Base-by-base conservation (phyloP, 2,329 filamentous ascomycete genomes). In the Stagonosporopsis rhizophila region DNA sequence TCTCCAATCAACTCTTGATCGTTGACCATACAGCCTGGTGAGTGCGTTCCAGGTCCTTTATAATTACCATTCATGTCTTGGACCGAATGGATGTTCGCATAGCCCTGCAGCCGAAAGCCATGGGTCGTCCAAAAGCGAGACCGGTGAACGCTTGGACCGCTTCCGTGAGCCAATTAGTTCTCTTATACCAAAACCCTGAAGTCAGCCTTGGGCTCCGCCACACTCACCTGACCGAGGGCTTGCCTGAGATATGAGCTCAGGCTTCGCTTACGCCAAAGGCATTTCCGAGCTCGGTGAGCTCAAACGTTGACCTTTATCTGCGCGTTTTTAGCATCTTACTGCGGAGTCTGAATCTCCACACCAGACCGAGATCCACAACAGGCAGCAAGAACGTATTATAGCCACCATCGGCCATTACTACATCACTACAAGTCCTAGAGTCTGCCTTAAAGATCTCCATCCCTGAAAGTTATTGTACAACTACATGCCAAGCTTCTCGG, bases 131-230 rank as follows among this genome's bases (percentile, higher is more conserved):
- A n/a, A 48, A 49, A 61, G 51, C 49, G 49, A 59, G 59, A 56
- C 35, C 46, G 49, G 37, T 57, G 23, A 49, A 52, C 40, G 57
- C 55, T 52, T 47, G 40, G 50, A 2, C 37, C 44, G 11, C 3
- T 32, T 3, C 4, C 3, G 14, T 30, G 53, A 56, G 8, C 47
- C 47, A 35, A 47, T 40, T 30, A 27, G 37, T 37, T 11, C 19
- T 37, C 22, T 28, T 28, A n/a, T 12, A 9, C 37, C 22, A 22
- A 28, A 35, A 7, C 38, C 5, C 35, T 22, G 25, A 25, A 62
- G 39, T 65, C 58, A 61, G 64, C 62, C 64, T 65, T 60, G 60
- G 48, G 48, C 51, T 44, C 42, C 48, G 55, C 56, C 50, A 39
- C 30, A 15, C 45, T 58, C 47, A 56, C 40, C 52, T 55, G 40